These are phyloP conservation scores for Taphrina wiesneri DNA, from an alignment of 1,139 yeast genomes.

Conservation along the genomic window DNA sequence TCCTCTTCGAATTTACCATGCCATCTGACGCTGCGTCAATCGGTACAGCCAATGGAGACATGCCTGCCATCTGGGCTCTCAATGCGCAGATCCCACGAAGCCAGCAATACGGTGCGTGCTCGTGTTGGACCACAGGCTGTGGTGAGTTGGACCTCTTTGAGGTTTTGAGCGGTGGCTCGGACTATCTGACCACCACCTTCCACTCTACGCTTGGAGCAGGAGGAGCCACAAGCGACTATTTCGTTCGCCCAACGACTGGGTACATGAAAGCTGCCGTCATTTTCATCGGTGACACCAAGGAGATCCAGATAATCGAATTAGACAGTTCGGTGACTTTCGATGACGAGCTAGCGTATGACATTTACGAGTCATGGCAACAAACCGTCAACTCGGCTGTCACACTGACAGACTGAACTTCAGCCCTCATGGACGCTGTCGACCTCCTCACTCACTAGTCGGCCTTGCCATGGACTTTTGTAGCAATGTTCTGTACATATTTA, in stretches of 20 bases:
- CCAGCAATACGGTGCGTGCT: constrained; percentile 73
- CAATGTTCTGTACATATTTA: no score
- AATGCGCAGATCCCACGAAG: constrained; percentile 95
- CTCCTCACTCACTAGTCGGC: no score
- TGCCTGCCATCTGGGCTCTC: constrained; percentile 96
- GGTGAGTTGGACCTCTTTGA: constrained; percentile 95
- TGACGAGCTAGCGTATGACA: constrained; percentile 5
- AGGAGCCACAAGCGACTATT: constrained; percentile 86
- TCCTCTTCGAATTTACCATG: constrained; percentile 87
- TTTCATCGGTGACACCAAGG: constrained; percentile 58
- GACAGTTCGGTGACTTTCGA: neutral
- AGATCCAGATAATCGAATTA: constrained; percentile 57
- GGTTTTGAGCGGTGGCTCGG: constrained; percentile 69
- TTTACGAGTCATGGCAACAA: constrained; percentile 15
- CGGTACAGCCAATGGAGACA: constrained; percentile 60
- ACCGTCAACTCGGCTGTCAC: neutral
- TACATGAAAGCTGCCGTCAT: constrained; percentile 89
- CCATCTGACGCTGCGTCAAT: constrained; percentile 61
- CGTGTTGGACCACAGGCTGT: constrained; percentile 94
- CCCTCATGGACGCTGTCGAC: no score
- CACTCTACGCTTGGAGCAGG: constrained; percentile 82
- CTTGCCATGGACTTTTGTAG: no score
- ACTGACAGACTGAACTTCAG: neutral
- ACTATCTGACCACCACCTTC: constrained; percentile 73
- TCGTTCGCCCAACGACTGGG: constrained; percentile 73